A percentile compares a stretch with the other conserved stretches of the same genome.
phyloP scores from a whole-genome alignment of 345 rosid genomes.

The Laguncularia racemosa region DNA sequence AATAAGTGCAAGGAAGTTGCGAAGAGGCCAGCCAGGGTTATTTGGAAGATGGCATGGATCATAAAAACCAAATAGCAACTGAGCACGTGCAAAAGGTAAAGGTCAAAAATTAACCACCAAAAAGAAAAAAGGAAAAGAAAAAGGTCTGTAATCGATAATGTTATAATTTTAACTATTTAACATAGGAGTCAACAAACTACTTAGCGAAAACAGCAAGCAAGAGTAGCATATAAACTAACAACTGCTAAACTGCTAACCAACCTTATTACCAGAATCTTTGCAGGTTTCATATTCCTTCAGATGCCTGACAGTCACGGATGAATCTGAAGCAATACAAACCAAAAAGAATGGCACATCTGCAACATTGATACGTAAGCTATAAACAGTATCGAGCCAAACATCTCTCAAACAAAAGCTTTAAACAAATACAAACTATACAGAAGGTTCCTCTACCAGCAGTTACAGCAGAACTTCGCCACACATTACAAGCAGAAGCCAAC shows the following conservation, averaged over 20 bases:
- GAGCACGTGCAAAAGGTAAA: conserved; percentile 13
- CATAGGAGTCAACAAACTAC: background rate
- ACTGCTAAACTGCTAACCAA: conserved; percentile 14
- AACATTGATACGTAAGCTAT: conserved; percentile 6
- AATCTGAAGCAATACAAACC: conserved; percentile 48
- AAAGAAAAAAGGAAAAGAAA: too few relatives aligned
- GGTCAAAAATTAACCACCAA: background rate
- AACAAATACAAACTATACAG: conserved; percentile 5
- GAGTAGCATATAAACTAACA: too few relatives aligned
- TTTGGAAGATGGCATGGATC: conserved; percentile 88
- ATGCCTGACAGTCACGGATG: conserved; percentile 47
- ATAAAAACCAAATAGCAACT: conserved; percentile 83
- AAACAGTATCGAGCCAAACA: background rate
- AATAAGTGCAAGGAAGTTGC: conserved; percentile 78
- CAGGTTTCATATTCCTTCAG: conserved; percentile 67
- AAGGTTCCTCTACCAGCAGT: conserved; percentile 44
- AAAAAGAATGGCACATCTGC: conserved; percentile 87
- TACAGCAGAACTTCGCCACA: conserved; percentile 64
- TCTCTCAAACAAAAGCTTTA: background rate
- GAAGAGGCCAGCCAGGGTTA: conserved; percentile 97
- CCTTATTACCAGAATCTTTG: conserved; percentile 64
- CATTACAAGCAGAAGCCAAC: conserved; percentile 68
- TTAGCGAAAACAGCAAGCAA: too few relatives aligned
- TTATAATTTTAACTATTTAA: background rate
- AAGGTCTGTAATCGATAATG: too few relatives aligned